These are phyloP conservation scores for Wakefieldia striispora DNA, from an alignment of 768 basidiomycete species.

Conservation along the genomic window DNA sequence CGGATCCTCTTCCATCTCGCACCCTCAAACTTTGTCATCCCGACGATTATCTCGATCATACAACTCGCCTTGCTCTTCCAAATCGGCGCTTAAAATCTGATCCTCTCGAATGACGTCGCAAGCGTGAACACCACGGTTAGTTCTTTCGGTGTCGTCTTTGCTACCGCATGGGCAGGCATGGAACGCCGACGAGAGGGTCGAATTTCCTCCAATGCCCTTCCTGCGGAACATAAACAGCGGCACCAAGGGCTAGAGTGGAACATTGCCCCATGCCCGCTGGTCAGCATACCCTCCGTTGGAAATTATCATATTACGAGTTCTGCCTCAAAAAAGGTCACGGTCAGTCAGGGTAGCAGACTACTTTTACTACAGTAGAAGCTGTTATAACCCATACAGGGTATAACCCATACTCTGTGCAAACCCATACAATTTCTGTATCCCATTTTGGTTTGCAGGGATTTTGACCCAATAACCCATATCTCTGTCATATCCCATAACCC, in stretches of 20 bases:
- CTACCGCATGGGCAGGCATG: slow-evolving; percentile 8
- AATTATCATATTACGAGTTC: too few relatives aligned
- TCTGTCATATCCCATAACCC: too few relatives aligned
- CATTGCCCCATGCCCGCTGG: not conserved
- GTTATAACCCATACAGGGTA: too few relatives aligned
- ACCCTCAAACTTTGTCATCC: slow-evolving; percentile 28
- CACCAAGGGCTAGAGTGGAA: not conserved
- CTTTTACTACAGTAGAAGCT: too few relatives aligned
- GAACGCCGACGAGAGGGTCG: not conserved
- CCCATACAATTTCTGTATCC: too few relatives aligned
- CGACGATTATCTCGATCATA: slow-evolving; percentile 10
- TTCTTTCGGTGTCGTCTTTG: slow-evolving; percentile 4
- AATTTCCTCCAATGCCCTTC: not conserved
- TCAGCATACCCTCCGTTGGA: not conserved
- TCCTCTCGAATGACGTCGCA: not conserved
- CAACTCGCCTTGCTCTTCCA: slow-evolving; percentile 1
- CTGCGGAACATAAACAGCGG: not conserved
- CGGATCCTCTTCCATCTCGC: slow-evolving; percentile 23
- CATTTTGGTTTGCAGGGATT: too few relatives aligned
- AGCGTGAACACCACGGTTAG: slow-evolving; percentile 3
- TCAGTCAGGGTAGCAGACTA: not conserved
- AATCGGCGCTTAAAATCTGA: too few relatives aligned
- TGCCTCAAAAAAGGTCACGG: too few relatives aligned
- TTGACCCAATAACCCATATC: too few relatives aligned
- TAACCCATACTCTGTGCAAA: too few relatives aligned